These are phyloP conservation scores for Tulasnella sp. DNA, from an alignment of 768 basidiomycete genomes.

Conservation along the genomic window DNA sequence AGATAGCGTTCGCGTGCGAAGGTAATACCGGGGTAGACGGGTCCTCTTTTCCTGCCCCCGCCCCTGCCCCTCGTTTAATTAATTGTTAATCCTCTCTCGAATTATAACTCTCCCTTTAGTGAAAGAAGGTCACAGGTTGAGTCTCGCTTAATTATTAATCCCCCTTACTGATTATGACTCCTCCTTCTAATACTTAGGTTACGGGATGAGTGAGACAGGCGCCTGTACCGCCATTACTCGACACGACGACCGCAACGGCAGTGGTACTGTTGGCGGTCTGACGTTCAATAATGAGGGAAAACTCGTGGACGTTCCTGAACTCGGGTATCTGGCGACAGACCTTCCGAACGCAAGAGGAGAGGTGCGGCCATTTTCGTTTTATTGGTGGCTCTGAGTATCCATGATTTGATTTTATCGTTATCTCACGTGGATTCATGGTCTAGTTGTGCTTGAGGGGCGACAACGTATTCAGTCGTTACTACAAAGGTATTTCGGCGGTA, in stretches of 20 bases:
- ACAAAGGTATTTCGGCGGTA: conserved; percentile 66
- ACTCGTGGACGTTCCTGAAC: conserved; percentile 77
- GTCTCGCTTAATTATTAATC: too few relatives aligned
- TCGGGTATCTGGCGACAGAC: conserved; percentile 82
- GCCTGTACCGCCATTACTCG: conserved; percentile 24
- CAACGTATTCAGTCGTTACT: conserved; percentile 54
- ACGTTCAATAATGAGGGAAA: conserved; percentile 69
- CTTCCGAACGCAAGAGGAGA: conserved; percentile 87
- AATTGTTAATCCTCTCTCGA: too few relatives aligned
- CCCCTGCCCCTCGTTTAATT: too few relatives aligned
- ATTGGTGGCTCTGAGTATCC: neutral
- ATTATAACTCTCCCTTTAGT: too few relatives aligned
- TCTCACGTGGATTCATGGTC: neutral
- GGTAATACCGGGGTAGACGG: too few relatives aligned
- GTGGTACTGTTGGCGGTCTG: conserved; percentile 77
- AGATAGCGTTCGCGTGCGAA: conserved; percentile 64
- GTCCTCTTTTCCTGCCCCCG: too few relatives aligned
- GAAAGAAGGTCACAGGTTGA: too few relatives aligned
- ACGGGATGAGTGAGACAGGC: conserved; percentile 10
- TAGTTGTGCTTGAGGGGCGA: conserved; percentile 53
- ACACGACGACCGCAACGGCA: conserved; percentile 41
- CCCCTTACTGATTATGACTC: too few relatives aligned
- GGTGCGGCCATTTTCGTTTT: neutral
- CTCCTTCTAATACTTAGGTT: too few relatives aligned
- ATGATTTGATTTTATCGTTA: too few relatives aligned